phyloP scores from a whole-genome alignment of 2,329 filamentous ascomycete genomes.

The Aureobasidium uvarum region DNA sequence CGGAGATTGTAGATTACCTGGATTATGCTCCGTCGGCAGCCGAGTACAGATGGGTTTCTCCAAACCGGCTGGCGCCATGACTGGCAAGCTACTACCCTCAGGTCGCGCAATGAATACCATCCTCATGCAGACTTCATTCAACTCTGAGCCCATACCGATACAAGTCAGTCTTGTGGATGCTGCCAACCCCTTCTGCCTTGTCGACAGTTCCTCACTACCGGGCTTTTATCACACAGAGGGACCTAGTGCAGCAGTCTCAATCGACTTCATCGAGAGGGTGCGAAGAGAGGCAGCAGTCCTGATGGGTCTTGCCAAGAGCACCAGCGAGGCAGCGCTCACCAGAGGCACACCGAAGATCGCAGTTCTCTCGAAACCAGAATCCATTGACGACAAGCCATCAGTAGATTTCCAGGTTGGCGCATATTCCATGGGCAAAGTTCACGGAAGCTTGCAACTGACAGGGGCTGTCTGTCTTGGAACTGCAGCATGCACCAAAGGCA shows the following conservation, averaged over 20 bases:
- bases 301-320: constrained; percentile 30
- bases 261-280: constrained; percentile 30
- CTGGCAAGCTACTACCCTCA: constrained; percentile 31
- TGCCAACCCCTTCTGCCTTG: constrained; percentile 32
- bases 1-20: constrained; percentile 30
- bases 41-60: constrained; percentile 30
- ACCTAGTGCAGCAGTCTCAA: constrained; percentile 26
- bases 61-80: constrained; percentile 31
- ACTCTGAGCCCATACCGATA: constrained; percentile 28
- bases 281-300: constrained; percentile 30
- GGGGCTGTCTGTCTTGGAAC: constrained; percentile 38
- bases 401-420: constrained; percentile 33
- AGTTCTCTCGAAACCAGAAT: constrained; percentile 29
- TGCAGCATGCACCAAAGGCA: constrained; percentile 36
- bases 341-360: constrained; percentile 34
- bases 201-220: constrained; percentile 29
- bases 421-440: constrained; percentile 39
- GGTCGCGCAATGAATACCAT: constrained; percentile 29
- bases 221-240: constrained; percentile 21
- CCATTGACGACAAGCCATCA: not conserved
- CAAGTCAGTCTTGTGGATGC: constrained; percentile 31
- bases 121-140: constrained; percentile 10
- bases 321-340: constrained; percentile 31
- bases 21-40: constrained; percentile 29
- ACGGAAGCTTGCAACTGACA: constrained; percentile 39